Evolutionary conservation across 345 rosid genomes (phyloP).

Genomic region (Heritiera fomes): DNA sequence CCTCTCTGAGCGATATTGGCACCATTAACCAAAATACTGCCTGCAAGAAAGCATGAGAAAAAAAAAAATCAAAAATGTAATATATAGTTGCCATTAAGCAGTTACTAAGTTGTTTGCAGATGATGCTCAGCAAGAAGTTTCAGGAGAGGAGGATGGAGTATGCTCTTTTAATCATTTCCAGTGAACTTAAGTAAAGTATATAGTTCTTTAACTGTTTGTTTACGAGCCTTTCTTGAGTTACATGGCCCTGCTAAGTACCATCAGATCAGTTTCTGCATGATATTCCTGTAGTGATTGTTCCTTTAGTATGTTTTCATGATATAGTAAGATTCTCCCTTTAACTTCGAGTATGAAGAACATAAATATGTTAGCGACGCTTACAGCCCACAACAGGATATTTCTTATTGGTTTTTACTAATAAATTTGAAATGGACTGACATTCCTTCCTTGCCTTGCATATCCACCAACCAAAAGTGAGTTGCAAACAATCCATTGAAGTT

Average conservation of each 20-base stretch:
- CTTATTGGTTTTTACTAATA: too few relatives aligned
- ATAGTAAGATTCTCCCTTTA: neutral
- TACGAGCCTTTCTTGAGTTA: neutral
- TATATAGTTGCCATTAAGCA: neutral
- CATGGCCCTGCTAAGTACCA: neutral
- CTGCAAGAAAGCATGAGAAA: constrained; percentile 27
- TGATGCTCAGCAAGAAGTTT: too few relatives aligned
- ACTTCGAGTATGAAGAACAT: neutral
- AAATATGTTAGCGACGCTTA: neutral
- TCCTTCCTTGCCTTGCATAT: too few relatives aligned
- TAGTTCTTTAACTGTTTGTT: neutral
- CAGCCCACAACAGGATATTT: neutral
- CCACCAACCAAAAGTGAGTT: too few relatives aligned
- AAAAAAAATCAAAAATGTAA: constrained; percentile 16
- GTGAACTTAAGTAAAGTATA: too few relatives aligned
- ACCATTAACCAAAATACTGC: constrained; percentile 42
- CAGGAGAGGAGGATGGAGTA: too few relatives aligned
- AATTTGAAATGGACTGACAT: too few relatives aligned
- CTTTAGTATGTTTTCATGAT: neutral
- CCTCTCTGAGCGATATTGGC: constrained; percentile 42
- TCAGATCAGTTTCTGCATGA: neutral
- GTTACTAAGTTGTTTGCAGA: too few relatives aligned
- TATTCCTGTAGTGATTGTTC: neutral
- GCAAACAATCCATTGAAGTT: too few relatives aligned
- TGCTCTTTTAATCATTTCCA: too few relatives aligned